These are phyloP conservation scores for Elaeagnus macrophylla DNA, from an alignment of 306 rosid genomes.

Conservation along the genomic window DNA sequence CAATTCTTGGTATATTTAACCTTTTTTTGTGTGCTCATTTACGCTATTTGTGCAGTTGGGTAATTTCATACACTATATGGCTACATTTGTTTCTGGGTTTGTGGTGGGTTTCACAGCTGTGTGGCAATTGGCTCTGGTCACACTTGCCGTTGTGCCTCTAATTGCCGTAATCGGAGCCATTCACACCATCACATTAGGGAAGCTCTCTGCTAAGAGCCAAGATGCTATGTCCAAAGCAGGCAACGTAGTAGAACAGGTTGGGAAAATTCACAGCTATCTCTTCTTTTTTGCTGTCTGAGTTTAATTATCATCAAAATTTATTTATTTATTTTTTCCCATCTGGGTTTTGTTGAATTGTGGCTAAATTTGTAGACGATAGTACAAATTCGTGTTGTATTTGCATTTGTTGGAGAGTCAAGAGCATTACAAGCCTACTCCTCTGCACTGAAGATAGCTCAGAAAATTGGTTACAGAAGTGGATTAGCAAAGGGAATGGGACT, in stretches of 20 bases:
- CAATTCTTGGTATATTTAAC: background rate
- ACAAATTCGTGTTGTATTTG: constrained; percentile 82
- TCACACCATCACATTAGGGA: constrained; percentile 71
- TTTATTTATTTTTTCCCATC: constrained; percentile 15
- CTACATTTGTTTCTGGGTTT: constrained; percentile 92
- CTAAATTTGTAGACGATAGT: constrained; percentile 57
- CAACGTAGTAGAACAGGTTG: constrained; percentile 86
- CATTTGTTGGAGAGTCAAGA: constrained; percentile 72
- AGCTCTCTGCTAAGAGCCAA: constrained; percentile 82
- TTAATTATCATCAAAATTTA: constrained; percentile 4
- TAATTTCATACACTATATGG: constrained; percentile 93
- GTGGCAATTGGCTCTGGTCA: constrained; percentile 93
- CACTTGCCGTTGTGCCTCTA: constrained; percentile 90
- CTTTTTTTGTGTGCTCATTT: background rate
- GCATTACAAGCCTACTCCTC: constrained; percentile 65
- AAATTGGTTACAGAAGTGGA: constrained; percentile 77
- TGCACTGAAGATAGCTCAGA: constrained; percentile 73
- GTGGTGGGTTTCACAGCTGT: constrained; percentile 94
- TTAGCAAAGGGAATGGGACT: constrained; percentile 90
- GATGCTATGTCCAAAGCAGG: constrained; percentile 91
- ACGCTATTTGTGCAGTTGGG: constrained; percentile 65
- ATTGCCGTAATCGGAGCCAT: constrained; percentile 88
- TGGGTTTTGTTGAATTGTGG: constrained; percentile 21
- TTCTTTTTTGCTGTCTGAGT: constrained; percentile 1
- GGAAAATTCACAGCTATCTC: background rate